Conservation (phyloP, 2,329 filamentous ascomycete genomes). For the Trichophyton schoenleinii region DNA sequence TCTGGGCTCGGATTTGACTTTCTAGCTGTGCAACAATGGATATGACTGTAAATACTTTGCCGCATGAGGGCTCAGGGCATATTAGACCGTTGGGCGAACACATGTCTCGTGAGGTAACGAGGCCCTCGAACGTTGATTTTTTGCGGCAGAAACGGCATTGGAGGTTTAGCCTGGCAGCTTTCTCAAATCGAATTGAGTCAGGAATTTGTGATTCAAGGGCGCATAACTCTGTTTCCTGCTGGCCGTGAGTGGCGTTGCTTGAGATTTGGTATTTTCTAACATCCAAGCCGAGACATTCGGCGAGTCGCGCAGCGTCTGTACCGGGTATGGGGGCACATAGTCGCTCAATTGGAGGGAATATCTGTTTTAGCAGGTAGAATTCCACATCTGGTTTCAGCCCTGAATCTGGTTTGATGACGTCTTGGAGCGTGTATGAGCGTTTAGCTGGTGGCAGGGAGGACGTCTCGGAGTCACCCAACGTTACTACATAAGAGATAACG, state of each 20-base stretch:
- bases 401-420: slow-evolving; percentile 65
- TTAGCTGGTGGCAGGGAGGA: slow-evolving; percentile 57
- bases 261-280: slow-evolving; percentile 71
- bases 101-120: slow-evolving; percentile 45
- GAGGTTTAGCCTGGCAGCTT: slow-evolving; percentile 62
- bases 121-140: slow-evolving; percentile 61
- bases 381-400: slow-evolving; percentile 80
- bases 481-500: slow-evolving; percentile 93
- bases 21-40: slow-evolving; percentile 80
- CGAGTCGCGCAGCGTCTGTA: slow-evolving; percentile 78
- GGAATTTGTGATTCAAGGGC: slow-evolving; percentile 90
- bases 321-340: slow-evolving; percentile 91
- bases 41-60: slow-evolving; percentile 52
- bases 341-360: slow-evolving; percentile 93
- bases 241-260: slow-evolving; percentile 42
- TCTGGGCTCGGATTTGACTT: slow-evolving; percentile 63
- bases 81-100: slow-evolving; percentile 62
- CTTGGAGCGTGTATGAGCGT: slow-evolving; percentile 74
- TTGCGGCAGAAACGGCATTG: slow-evolving; percentile 71
- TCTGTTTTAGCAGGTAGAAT: slow-evolving; percentile 96
- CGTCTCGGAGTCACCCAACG: slow-evolving; percentile 51
- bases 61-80: slow-evolving; percentile 55
- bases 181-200: slow-evolving; percentile 76
- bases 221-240: slow-evolving; percentile 58
- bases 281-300: slow-evolving; percentile 88